Base-by-base conservation (phyloP, 805 yeast species). In the Metschnikowia borealis region DNA sequence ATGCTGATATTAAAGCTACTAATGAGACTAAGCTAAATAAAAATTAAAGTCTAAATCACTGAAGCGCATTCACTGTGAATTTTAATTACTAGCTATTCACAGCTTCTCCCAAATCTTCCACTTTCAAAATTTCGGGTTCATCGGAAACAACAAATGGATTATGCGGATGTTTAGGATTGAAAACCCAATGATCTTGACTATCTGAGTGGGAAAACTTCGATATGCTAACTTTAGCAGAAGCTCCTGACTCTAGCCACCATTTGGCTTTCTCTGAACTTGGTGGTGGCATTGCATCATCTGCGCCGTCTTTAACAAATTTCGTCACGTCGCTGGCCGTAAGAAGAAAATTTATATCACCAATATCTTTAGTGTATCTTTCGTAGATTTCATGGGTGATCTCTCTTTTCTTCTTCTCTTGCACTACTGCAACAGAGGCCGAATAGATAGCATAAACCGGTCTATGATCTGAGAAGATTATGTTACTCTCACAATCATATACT, bases 211-310 rank as follows among this genome's bases (percentile, higher is more conserved):
- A 67, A 33, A 83, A 60, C 38, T 78, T 78, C 4, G 71, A 67
- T 8, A 87, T 73, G 7, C 64, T 63, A 2, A 92, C 85, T 61
- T 85, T 89, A 2, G 91, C 90, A 11, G 84, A 79, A 51, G 78
- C 75, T 0, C 94, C 92, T 10, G 84, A 84, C 13, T 85, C 84
- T 15, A 89, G 74, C 99, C 99, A 94, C 99, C 99, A 94, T 65
- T 89, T 88, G 20, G 77, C 71, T 13, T 74, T 67, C 49, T 88
- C 96, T 0, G 94, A 81, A 51, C 96, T 85, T 14, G 99, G 99
- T 1, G 96, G 88, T 4, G 97, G 97, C 47, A 91, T 73, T 6
- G 78, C 79, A 39, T 65, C 60, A 42, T 65, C 67, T 23, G 63
- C 62, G 37, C 63, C 63, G 47, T 67, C 59, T 52, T 65, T 60